Percentiles rank a stretch among this genome's conserved stretches.
Evolutionary conservation across 106 monocot genomes (phyloP).

Genomic region (Dendrobium chrysotoxum): DNA sequence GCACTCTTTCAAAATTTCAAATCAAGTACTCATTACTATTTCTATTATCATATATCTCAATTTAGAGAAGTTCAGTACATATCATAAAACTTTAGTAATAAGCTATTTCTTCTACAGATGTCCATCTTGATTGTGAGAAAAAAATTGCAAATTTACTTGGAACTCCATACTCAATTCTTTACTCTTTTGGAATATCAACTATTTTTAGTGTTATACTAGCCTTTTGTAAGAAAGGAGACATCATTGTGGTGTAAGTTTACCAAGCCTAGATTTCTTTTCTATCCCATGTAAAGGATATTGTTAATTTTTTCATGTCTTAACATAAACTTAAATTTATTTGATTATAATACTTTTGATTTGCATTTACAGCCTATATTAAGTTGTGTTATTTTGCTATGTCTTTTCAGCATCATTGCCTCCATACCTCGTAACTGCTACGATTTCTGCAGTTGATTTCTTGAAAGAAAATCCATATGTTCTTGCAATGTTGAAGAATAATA

Average conservation of each 20-base stretch:
- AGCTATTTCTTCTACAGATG: constrained; percentile 39
- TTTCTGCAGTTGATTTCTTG: constrained; percentile 25
- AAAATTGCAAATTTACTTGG: constrained; percentile 89
- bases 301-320: background rate
- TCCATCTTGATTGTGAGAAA: constrained; percentile 96
- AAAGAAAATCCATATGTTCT: constrained; percentile 23
- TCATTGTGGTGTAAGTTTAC: constrained; percentile 86
- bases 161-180: constrained; percentile 90
- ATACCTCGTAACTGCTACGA: constrained; percentile 23
- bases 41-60: background rate
- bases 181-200: constrained; percentile 98
- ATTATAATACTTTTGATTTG: background rate
- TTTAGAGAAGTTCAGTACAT: background rate
- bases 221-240: constrained; percentile 98
- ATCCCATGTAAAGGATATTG: no score
- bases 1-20: constrained; percentile 2
- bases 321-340: background rate
- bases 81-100: background rate
- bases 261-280: background rate
- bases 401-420: constrained; percentile 90
- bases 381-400: constrained; percentile 41
- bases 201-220: constrained; percentile 99
- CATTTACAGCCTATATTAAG: background rate
- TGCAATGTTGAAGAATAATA: constrained; percentile 11
- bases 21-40: background rate